Percentiles rank a stretch among this genome's conserved stretches.
Conservation (phyloP, 2,329 filamentous ascomycete genomes). For the Aspergillus quadricinctus region DNA sequence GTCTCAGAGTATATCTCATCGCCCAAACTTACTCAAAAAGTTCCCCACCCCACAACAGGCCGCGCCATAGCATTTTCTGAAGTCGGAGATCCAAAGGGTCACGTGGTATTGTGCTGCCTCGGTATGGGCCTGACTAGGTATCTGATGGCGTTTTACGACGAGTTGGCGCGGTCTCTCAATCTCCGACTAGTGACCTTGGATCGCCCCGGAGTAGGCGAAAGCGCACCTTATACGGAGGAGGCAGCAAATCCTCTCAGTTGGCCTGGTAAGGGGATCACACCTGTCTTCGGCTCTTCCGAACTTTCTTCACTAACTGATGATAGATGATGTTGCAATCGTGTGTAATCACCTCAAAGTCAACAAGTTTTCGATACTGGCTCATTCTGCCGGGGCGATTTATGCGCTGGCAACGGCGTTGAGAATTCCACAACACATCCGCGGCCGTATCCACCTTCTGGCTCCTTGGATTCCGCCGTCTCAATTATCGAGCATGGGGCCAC, state of each 20-base stretch:
- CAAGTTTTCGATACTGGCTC: slow-evolving; percentile 92
- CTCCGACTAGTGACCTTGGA: slow-evolving; percentile 90
- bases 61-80: slow-evolving; percentile 93
- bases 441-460: slow-evolving; percentile 87
- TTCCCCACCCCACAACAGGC: slow-evolving; percentile 78
- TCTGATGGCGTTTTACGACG: slow-evolving; percentile 95
- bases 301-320: slow-evolving; percentile 5
- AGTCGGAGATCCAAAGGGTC: slow-evolving; percentile 87
- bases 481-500: slow-evolving; percentile 73
- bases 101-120: slow-evolving; percentile 91
- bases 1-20: slow-evolving; percentile 82
- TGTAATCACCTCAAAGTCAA: slow-evolving; percentile 88
- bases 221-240: slow-evolving; percentile 76
- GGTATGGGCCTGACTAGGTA: slow-evolving; percentile 97
- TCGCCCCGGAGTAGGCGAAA: slow-evolving; percentile 88
- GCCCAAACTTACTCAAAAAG: slow-evolving; percentile 80
- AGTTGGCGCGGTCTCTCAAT: slow-evolving; percentile 82
- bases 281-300: background rate
- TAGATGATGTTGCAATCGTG: slow-evolving; percentile 83
- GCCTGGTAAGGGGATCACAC: slow-evolving; percentile 63
- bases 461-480: slow-evolving; percentile 92
- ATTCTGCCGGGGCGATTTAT: slow-evolving; percentile 97
- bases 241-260: slow-evolving; percentile 85
- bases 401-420: slow-evolving; percentile 89
- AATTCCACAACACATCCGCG: slow-evolving; percentile 93